These are phyloP conservation scores for Eucalyptus pauciflora DNA, from an alignment of 345 rosid genomes.

Conservation along the genomic window DNA sequence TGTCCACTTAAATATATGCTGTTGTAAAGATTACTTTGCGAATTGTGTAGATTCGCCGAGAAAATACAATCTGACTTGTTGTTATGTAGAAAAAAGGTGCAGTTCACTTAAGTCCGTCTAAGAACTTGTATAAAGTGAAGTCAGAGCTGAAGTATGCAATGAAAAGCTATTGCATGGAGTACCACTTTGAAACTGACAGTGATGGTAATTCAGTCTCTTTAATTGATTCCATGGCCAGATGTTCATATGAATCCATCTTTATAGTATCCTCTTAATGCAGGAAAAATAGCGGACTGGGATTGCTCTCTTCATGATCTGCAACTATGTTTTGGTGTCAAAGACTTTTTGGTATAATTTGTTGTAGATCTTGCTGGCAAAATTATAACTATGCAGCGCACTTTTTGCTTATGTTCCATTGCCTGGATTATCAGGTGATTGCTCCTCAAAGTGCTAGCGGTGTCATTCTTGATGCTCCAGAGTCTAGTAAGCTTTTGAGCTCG, in stretches of 20 bases:
- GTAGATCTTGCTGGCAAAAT: background rate
- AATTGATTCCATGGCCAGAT: background rate
- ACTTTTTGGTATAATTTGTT: slow-evolving; percentile 55
- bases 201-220: slow-evolving; percentile 27
- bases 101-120: slow-evolving; percentile 35
- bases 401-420: background rate
- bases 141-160: slow-evolving; percentile 51
- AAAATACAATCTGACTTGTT: background rate
- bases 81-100: slow-evolving; percentile 72
- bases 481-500: slow-evolving; percentile 87
- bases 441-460: slow-evolving; percentile 98
- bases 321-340: slow-evolving; percentile 89
- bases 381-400: background rate
- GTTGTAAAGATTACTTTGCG: background rate
- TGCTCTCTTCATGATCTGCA: slow-evolving; percentile 70
- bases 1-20: background rate
- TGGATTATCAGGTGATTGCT: slow-evolving; percentile 55
- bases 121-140: slow-evolving; percentile 53
- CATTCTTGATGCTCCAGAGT: slow-evolving; percentile 86
- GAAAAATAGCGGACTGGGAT: slow-evolving; percentile 50
- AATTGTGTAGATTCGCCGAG: background rate
- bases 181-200: slow-evolving; percentile 40
- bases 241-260: background rate
- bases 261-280: slow-evolving; percentile 34
- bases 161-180: slow-evolving; percentile 85